These are phyloP conservation scores for Paramecium tetraurelia DNA, from an alignment of 73 alveolate genomes.

Conservation along the genomic window DNA sequence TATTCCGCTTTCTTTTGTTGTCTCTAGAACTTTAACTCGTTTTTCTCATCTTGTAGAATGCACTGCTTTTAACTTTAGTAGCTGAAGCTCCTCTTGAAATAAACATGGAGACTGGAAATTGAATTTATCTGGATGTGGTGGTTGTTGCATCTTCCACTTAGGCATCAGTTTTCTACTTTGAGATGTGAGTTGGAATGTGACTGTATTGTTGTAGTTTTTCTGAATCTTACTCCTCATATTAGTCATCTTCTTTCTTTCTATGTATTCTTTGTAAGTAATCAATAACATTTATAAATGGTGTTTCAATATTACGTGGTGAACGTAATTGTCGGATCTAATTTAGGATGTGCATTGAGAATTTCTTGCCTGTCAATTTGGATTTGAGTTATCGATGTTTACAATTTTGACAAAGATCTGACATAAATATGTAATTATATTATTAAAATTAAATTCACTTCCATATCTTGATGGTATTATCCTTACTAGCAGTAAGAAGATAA, in stretches of 20 bases:
- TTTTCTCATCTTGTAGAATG: not conserved
- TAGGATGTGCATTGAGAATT: not conserved
- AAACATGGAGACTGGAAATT: not conserved
- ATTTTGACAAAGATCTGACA: not conserved
- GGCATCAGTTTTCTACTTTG: not conserved
- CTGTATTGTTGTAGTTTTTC: not conserved
- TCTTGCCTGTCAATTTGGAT: not conserved
- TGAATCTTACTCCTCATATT: not conserved
- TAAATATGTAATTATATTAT: not conserved
- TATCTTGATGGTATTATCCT: slow-evolving; percentile 31
- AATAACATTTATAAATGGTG: not conserved
- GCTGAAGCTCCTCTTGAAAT: not conserved
- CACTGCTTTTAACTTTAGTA: not conserved
- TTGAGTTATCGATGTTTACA: not conserved
- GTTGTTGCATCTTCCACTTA: not conserved
- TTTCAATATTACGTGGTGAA: not conserved
- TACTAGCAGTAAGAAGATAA: not conserved
- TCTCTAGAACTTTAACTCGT: not conserved
- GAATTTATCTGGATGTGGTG: not conserved
- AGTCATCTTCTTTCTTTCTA: not conserved
- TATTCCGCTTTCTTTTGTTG: not conserved
- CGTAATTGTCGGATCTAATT: not conserved
- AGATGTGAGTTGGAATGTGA: not conserved
- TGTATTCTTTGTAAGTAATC: not conserved
- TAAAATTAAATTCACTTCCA: slow-evolving; percentile 25